These are phyloP conservation scores for Chlorociboria aeruginascens DNA, from an alignment of 495 filamentous ascomycete genomes.

Conservation along the genomic window DNA sequence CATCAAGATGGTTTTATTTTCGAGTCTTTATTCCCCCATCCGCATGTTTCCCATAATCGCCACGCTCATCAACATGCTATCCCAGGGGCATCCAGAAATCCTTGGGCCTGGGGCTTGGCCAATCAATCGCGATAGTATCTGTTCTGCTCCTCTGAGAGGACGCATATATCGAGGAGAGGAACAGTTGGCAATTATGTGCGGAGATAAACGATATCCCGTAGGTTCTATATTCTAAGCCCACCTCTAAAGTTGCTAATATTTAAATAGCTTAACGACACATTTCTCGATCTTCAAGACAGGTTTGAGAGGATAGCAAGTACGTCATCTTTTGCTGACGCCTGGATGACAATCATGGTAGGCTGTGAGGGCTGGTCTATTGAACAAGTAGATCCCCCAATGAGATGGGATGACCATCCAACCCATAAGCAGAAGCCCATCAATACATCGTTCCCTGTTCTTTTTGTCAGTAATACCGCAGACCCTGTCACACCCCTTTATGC, in stretches of 20 bases:
- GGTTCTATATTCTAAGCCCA: background rate
- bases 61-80: slow-evolving; percentile 16
- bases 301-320: slow-evolving; percentile 25
- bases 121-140: background rate
- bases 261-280: slow-evolving; percentile 26
- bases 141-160: slow-evolving; percentile 10
- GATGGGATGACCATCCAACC: slow-evolving; percentile 23
- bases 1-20: slow-evolving; percentile 25
- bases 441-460: slow-evolving; percentile 46
- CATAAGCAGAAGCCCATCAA: slow-evolving; percentile 23
- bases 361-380: slow-evolving; percentile 33
- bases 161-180: slow-evolving; percentile 33
- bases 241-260: background rate
- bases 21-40: slow-evolving; percentile 25
- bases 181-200: slow-evolving; percentile 31
- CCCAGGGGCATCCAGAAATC: background rate
- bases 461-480: slow-evolving; percentile 46
- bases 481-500: slow-evolving; percentile 44
- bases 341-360: slow-evolving; percentile 27
- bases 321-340: slow-evolving; percentile 33
- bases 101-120: background rate
- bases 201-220: slow-evolving; percentile 31
- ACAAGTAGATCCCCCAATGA: slow-evolving; percentile 24
- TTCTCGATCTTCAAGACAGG: slow-evolving; percentile 21
- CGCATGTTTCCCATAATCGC: slow-evolving; percentile 23